phyloP scores from a whole-genome alignment of 257 asterid species.

The Rauvolfia tetraphylla region DNA sequence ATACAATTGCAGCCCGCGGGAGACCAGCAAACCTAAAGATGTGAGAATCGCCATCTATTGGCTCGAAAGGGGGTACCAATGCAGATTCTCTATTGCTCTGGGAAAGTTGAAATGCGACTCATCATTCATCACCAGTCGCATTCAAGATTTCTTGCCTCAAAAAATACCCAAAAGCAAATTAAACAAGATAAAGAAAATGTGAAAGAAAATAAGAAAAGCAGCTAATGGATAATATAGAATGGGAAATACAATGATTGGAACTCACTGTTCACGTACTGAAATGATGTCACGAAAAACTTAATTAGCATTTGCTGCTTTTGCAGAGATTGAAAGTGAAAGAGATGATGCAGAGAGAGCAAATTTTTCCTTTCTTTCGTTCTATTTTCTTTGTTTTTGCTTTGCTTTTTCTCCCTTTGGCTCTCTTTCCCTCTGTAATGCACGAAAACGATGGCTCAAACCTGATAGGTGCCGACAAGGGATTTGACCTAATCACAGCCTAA shows the following conservation, averaged over 20 bases:
- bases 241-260: conserved; percentile 23
- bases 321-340: conserved; percentile 17
- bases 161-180: not conserved
- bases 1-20: not conserved
- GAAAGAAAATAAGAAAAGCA: not conserved
- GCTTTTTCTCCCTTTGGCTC: too few relatives aligned
- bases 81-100: not conserved
- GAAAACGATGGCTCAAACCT: conserved; percentile 7
- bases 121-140: not conserved
- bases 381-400: not conserved
- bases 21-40: not conserved
- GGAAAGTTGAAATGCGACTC: not conserved
- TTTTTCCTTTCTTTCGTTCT: not conserved
- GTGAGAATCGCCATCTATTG: not conserved
- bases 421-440: conserved; percentile 4
- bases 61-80: not conserved
- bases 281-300: conserved; percentile 26
- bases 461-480: conserved; percentile 17
- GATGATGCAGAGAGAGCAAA: not conserved
- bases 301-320: conserved; percentile 16
- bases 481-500: not conserved
- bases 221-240: not conserved
- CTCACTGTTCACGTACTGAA: conserved; percentile 27
- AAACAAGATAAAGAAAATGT: not conserved
- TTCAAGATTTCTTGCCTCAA: not conserved